These are phyloP conservation scores for Aegle marmelos DNA, from an alignment of 345 rosid genomes.

Conservation along the genomic window DNA sequence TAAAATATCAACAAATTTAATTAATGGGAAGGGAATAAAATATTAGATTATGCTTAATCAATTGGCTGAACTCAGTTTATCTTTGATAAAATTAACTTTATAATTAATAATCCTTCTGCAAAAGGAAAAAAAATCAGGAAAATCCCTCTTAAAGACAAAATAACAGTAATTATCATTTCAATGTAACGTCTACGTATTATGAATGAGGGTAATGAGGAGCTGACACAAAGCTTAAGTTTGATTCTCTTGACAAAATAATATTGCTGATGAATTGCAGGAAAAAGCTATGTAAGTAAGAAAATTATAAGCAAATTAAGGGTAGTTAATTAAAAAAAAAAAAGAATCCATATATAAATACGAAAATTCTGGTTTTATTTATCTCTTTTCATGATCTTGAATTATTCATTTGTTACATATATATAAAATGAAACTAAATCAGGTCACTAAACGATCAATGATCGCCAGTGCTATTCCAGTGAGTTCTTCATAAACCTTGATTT, in stretches of 20 bases:
- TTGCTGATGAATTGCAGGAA: not conserved
- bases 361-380: not conserved
- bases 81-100: not conserved
- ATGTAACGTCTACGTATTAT: not conserved
- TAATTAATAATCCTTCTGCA: not conserved
- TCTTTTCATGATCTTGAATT: not conserved
- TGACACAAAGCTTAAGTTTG: no score
- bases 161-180: not conserved
- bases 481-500: slow-evolving; percentile 17
- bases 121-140: not conserved
- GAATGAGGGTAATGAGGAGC: not conserved
- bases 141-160: not conserved
- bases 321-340: not conserved
- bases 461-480: slow-evolving; percentile 25
- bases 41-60: not conserved
- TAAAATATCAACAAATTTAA: not conserved
- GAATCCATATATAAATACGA: not conserved
- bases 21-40: not conserved
- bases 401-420: not conserved
- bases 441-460: slow-evolving; percentile 25
- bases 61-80: not conserved
- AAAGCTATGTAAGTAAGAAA: not conserved
- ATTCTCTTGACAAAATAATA: not conserved
- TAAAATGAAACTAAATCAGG: not conserved
- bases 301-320: not conserved